Evolutionary conservation across 352 stramenopile species (phyloP), one percentile per base, ranked within the genome.

Genomic region (Phytophthora hibernalis): DNA sequence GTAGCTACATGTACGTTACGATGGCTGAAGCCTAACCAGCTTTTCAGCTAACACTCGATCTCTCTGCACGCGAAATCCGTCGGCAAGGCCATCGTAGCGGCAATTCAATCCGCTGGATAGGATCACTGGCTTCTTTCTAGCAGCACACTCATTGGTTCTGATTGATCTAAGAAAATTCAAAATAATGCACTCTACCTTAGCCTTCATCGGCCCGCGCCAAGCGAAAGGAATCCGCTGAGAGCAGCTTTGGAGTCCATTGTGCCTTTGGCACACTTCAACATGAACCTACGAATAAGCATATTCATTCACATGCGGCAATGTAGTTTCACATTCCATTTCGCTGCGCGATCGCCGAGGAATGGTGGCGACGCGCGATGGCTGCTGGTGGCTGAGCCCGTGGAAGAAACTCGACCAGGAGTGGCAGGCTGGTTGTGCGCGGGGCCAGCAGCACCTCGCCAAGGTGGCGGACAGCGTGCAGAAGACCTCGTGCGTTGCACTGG

Each of bases 401-500:
- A 84, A 90, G 69, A 79, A 81, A 63, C 80, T 92, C 16, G 81
- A 90, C 26, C 64, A 70, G 9, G 81, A 92, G 57, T 94, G 86
- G 85, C 75, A 85, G 40, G 65, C 61, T n/a, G 45, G 58, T n/a
- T 80, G 61, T 35, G 54, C 62, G 7, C 69, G 70, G 13, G 85
- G 77, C 1, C 80, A 94, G 65, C 70, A 87, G 54, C 80, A 92
- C 18, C 74, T 94, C 35, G 65, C 58, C 21, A 90, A 89, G 68
- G 67, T 91, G 15, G 80, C 85, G 8, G 85, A 94, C 48, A 84
- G 74, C 45, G 54, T 91, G 30, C 85, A 94, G 61, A 92, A 91
- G 61, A 91, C 80, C 15, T 89, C 82, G 85, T 94, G 54, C 22
- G 81, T 61, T 24, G 26, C 28, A 28, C 8, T 51, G 35, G 15